These are phyloP conservation scores for Isatis tinctoria DNA, from an alignment of 345 rosid species.

Conservation along the genomic window DNA sequence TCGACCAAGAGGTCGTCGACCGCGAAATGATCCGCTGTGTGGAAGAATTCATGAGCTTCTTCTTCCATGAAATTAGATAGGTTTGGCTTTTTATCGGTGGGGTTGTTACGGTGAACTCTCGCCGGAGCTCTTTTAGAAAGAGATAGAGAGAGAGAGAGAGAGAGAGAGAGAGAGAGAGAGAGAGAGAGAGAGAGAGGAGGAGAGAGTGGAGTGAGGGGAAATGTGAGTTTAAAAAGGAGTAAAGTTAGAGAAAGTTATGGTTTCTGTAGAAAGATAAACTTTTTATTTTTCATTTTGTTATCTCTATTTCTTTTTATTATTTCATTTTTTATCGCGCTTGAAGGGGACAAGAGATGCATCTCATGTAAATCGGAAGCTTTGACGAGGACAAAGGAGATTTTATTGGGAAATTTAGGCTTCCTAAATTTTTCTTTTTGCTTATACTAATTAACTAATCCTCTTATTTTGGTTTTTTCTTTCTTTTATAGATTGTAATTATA, in stretches of 20 bases:
- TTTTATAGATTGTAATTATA: neutral
- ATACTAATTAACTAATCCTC: neutral
- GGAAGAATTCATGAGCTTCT: constrained; percentile 27
- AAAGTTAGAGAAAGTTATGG: constrained; percentile 36
- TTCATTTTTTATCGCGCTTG: constrained; percentile 22
- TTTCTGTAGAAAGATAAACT: constrained; percentile 6
- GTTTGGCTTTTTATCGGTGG: neutral
- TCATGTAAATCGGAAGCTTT: constrained; percentile 25
- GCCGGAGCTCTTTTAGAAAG: constrained; percentile 21
- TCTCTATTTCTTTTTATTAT: neutral
- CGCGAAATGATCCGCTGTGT: constrained; percentile 56
- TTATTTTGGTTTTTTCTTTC: neutral
- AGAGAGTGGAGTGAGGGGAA: constrained; percentile 35
- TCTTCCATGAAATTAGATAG: constrained; percentile 17
- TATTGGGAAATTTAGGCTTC: neutral
- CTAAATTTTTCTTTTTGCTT: neutral
- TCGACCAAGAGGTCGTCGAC: constrained; percentile 85
- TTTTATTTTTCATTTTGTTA: neutral
- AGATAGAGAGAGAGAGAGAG: constrained; percentile 13
- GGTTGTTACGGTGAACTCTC: constrained; percentile 16
- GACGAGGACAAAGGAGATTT: constrained; percentile 31
- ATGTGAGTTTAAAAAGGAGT: constrained; percentile 34
- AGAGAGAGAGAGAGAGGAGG: constrained; percentile 11
- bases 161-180: constrained; percentile 32
- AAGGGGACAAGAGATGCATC: constrained; percentile 36